phyloP scores from a whole-genome alignment of 805 yeast species.

The Monosporozyma aerobia region DNA sequence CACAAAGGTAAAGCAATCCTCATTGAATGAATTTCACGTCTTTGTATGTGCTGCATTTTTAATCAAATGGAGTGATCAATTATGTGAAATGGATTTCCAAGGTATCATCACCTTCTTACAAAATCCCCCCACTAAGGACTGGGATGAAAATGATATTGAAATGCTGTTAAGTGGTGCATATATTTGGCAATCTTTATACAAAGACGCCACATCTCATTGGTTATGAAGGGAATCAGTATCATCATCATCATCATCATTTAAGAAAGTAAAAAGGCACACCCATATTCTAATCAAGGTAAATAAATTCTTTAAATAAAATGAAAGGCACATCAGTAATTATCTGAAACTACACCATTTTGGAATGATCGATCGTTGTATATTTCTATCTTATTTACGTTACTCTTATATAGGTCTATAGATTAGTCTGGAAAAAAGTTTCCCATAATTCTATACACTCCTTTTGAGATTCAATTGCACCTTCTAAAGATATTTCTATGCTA shows the following conservation, averaged over 20 bases:
- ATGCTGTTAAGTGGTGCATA: constrained; percentile 89
- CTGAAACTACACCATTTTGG: neutral
- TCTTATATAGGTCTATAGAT: constrained; percentile 10
- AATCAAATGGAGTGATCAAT: constrained; percentile 72
- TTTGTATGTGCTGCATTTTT: constrained; percentile 97
- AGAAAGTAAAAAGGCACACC: neutral
- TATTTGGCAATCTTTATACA: constrained; percentile 90
- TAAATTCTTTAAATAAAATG: neutral
- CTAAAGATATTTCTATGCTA: constrained; percentile 82
- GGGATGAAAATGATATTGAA: constrained; percentile 88
- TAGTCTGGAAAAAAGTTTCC: constrained; percentile 75
- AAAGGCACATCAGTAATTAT: too few species aligned
- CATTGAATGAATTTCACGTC: constrained; percentile 78
- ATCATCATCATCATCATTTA: neutral
- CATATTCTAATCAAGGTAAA: neutral
- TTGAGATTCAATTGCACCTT: constrained; percentile 84
- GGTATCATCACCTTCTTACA: constrained; percentile 88
- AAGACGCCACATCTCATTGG: constrained; percentile 83
- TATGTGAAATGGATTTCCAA: constrained; percentile 85
- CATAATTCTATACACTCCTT: constrained; percentile 84
- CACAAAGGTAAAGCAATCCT: constrained; percentile 17
- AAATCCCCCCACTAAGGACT: constrained; percentile 73
- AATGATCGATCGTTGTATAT: neutral
- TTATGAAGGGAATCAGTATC: constrained; percentile 24
- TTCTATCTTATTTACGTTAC: neutral